These are phyloP conservation scores for Tillandsia leiboldiana DNA, from an alignment of 176 grass and related monocot species.

Conservation along the genomic window DNA sequence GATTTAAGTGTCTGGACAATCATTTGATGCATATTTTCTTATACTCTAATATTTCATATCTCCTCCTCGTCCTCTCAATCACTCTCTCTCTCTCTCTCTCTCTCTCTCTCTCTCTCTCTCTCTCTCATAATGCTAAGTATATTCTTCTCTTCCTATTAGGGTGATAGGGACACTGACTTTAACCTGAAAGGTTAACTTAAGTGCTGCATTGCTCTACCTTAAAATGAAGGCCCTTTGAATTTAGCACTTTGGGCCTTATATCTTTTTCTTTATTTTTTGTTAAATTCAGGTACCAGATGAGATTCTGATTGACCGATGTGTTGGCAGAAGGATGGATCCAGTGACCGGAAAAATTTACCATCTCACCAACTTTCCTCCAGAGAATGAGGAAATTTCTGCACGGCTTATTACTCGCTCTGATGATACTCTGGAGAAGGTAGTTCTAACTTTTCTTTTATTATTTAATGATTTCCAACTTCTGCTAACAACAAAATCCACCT, in stretches of 20 bases:
- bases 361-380: slow-evolving; percentile 58
- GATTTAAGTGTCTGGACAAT: no score
- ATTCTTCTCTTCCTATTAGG: no score
- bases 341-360: slow-evolving; percentile 91
- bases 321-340: slow-evolving; percentile 91
- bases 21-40: no score
- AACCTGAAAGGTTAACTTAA: background rate
- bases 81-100: no score
- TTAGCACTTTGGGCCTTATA: slow-evolving; percentile 10
- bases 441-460: slow-evolving; percentile 5
- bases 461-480: slow-evolving; percentile 7
- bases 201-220: background rate
- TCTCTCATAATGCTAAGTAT: no score
- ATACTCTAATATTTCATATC: background rate
- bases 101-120: background rate
- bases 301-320: slow-evolving; percentile 79
- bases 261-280: slow-evolving; percentile 15
- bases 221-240: background rate
- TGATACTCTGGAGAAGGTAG: slow-evolving; percentile 74
- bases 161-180: background rate
- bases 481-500: background rate
- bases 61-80: slow-evolving; percentile 1
- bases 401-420: slow-evolving; percentile 68
- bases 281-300: slow-evolving; percentile 91
- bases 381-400: slow-evolving; percentile 68